Evolutionary conservation across 352 stramenopile genomes (phyloP).

Genomic region (Saprolegnia parasitica): DNA sequence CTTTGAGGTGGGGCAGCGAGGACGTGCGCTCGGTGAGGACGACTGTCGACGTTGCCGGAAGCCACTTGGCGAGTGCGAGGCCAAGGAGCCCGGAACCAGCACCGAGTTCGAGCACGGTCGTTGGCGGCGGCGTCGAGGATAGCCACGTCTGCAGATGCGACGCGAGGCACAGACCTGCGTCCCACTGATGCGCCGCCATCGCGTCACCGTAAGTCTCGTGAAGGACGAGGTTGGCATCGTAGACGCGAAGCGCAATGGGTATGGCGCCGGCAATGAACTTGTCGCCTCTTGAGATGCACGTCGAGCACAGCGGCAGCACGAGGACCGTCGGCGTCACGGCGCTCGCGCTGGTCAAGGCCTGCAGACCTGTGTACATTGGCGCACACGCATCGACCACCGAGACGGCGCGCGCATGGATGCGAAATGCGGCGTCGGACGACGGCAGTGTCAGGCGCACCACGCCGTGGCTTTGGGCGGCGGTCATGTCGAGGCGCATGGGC

Average conservation of each 20-base stretch:
- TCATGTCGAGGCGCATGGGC: neutral
- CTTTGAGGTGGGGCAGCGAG: neutral
- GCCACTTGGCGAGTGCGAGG: neutral
- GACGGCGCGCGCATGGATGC: neutral
- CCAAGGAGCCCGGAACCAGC: constrained; percentile 19
- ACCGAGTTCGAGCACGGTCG: constrained; percentile 11
- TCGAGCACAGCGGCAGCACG: constrained; percentile 1
- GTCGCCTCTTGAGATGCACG: neutral
- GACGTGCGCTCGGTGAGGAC: constrained; percentile 14
- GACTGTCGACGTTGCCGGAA: constrained; percentile 5
- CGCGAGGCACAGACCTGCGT: constrained; percentile 53
- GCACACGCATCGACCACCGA: neutral
- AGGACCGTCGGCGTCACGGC: neutral
- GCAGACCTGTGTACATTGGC: neutral
- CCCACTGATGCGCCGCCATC: constrained; percentile 67
- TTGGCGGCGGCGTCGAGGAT: neutral
- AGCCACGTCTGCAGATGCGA: constrained; percentile 1
- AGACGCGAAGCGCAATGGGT: neutral
- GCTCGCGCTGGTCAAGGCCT: neutral
- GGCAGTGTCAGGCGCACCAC: neutral
- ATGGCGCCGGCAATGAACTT: neutral
- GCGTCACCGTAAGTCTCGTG: constrained; percentile 58
- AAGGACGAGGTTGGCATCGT: constrained; percentile 19
- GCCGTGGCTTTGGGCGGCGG: neutral
- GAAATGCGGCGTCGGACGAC: neutral